Base-by-base conservation (phyloP, 192 early-diverging fungal species). In the Backusella tuberculispora region DNA sequence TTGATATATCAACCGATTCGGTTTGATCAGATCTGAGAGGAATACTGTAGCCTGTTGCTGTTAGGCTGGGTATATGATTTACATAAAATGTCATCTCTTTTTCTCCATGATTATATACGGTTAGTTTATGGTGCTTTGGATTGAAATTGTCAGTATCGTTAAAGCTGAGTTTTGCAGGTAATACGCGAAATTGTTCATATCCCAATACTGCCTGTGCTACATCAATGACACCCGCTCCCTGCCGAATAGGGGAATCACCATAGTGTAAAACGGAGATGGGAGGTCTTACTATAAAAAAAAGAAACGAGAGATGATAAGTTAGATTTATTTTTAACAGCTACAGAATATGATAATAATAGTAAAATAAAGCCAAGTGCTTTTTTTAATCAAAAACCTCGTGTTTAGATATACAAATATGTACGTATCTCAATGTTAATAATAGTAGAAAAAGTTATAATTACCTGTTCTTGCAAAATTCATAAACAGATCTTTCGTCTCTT, bases 161-260 rank as follows among this genome's bases (percentile, higher is more conserved):
- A 53, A 88, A 79, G 45, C 78, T 80, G 63, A 88, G 71, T 53
- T 77, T 74, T 15, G 86, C 75, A 34, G 87, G 87, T 5, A 65
- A 72, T 17, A 86, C 83, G 0, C 37, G 21, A 26, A 77, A 29
- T 2, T 67, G 41, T 6, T 74, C 38, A 37, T 74, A 73, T 21
- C 79, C 72, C 10, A 34, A 70, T 46, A 86, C 71, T 72, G 85
- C 74, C 10, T 66, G 70, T 66, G 76, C 56, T 43, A 83, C 76
- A 66, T 88, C 75, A 5, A 87, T 65, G 12, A 87, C 46, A 73
- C 87, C 87, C 17, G 87, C 86, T 69, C 87, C 87, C 48, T 87
- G 86, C 26, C 66, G 65, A 24, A 81, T 73, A 46, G 74, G 79
- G 17, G 67, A 74, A 69, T 81, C 73, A 40, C 38, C 48, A 53